Percentiles rank a stretch among this genome's conserved stretches.
Conservation (phyloP, 257 asterid species). For the Eustoma russellianum region DNA sequence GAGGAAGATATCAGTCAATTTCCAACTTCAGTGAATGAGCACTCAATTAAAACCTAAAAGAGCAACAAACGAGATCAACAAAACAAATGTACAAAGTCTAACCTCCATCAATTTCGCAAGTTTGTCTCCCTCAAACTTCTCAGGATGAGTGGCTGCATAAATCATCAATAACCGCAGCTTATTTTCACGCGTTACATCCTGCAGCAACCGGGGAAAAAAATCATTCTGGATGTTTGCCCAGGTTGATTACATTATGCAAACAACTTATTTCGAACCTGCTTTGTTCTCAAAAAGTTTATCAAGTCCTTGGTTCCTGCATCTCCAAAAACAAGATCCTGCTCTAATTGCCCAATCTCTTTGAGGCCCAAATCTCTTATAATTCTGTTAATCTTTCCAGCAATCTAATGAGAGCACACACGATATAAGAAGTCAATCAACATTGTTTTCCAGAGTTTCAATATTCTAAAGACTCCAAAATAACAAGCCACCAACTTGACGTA, state of each 20-base stretch:
- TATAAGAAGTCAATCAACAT: not conserved
- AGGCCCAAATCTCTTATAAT: conserved; percentile 73
- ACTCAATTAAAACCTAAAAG: not conserved
- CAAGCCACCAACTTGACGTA: not conserved
- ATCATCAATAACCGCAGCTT: conserved; percentile 93
- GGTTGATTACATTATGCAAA: conserved; percentile 4
- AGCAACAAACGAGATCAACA: not conserved
- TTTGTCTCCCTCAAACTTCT: conserved; percentile 86
- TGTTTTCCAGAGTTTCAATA: not conserved
- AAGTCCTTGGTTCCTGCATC: conserved; percentile 95
- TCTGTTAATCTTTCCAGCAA: conserved; percentile 83
- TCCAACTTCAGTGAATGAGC: too few species aligned
- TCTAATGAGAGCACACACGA: conserved; percentile 30
- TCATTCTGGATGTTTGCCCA: not conserved
- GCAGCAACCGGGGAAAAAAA: conserved; percentile 21
- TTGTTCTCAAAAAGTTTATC: conserved; percentile 68
- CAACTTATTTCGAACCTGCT: conserved; percentile 57
- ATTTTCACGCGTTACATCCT: conserved; percentile 82
- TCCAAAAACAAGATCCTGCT: conserved; percentile 97
- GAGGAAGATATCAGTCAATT: too few species aligned
- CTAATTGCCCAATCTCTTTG: conserved; percentile 88
- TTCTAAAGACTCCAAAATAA: not conserved
- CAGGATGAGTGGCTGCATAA: conserved; percentile 90
- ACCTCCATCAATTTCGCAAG: conserved; percentile 93
- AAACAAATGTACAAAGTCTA: not conserved